phyloP scores from a whole-genome alignment of 2,329 filamentous ascomycete species.

The Ciborinia camelliae region DNA sequence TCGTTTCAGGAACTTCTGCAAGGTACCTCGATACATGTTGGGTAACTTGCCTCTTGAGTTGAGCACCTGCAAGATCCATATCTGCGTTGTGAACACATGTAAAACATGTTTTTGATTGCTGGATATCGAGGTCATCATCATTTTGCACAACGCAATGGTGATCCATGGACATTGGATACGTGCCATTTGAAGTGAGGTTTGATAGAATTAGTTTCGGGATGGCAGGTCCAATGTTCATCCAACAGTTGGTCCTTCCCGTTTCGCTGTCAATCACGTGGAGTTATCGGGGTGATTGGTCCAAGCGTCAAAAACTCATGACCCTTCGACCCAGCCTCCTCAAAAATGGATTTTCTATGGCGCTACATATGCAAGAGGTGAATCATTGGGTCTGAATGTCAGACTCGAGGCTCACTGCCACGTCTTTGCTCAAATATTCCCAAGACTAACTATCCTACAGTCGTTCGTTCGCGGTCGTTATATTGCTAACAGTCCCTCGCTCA shows the following conservation, averaged over 20 bases:
- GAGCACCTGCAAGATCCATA: conserved; percentile 3
- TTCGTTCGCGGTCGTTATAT: conserved; percentile 16
- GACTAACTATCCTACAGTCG: background rate
- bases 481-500: background rate
- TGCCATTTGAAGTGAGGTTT: conserved; percentile 10
- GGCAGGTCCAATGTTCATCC: too few relatives aligned
- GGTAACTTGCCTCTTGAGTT: too few relatives aligned
- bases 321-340: conserved; percentile 19
- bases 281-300: background rate
- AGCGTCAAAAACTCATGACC: background rate
- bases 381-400: conserved; percentile 18
- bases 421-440: background rate
- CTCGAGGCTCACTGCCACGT: conserved; percentile 19
- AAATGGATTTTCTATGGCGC: background rate
- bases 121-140: background rate
- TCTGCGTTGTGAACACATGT: conserved; percentile 6
- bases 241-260: background rate
- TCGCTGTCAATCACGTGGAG: conserved; percentile 13
- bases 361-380: conserved; percentile 10
- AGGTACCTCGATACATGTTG: background rate
- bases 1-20: conserved; percentile 3
- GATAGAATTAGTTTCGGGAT: background rate
- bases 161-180: too few relatives aligned
- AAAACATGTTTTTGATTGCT: background rate
- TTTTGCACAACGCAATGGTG: conserved; percentile 9